Evolutionary conservation across 805 yeast species (phyloP), one percentile per base, ranked within the genome.

Genomic region (Teunomyces barrocoloradensis): DNA sequence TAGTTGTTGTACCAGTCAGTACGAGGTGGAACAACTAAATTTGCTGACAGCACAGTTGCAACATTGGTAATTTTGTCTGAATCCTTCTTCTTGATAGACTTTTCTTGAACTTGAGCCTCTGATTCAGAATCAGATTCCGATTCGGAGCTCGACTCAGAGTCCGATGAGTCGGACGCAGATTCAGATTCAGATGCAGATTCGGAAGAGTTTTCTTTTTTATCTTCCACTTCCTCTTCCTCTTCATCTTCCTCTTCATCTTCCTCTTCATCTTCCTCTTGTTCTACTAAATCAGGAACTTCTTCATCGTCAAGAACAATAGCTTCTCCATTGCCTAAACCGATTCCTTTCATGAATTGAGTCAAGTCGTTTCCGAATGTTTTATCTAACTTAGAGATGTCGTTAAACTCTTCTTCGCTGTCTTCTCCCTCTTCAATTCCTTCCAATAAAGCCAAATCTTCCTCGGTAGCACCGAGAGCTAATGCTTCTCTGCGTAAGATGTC

Each of bases 391-490:
- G 68, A 66, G n/a, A 58, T 72, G 27, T 69, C 81, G 7, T 44
- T 43, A 48, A 75, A 75, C 51, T 78, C 82, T 48, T 73, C 75
- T 50, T 79, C 84, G 55, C 81, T 76, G 25, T 69, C 74, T 25
- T 72, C 79, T 29, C 75, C 83, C 20, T 77, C 80, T 10, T 71
- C 67, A 3, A 85, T 55, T 12, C 76, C 86, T 29, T 77, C 75
- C 10, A 91, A 55, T 43, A 90, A 66, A 38, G 79, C 77, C 40
- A 91, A 61, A 63, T 90, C 97, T 18, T 83, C 91, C 55, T 87
- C 94, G 12, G 89, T 77, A 17, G 97, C 98, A 29, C 97, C 97
- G 25, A 91, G 68, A 18, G 83, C 84, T 11, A 84, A 63, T 2
- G 96, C 95, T 68, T 86, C 95, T 50, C 82, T 80, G 55, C 86